phyloP scores from a whole-genome alignment of 176 grass and related monocot species.

The Rhynchospora breviuscula region DNA sequence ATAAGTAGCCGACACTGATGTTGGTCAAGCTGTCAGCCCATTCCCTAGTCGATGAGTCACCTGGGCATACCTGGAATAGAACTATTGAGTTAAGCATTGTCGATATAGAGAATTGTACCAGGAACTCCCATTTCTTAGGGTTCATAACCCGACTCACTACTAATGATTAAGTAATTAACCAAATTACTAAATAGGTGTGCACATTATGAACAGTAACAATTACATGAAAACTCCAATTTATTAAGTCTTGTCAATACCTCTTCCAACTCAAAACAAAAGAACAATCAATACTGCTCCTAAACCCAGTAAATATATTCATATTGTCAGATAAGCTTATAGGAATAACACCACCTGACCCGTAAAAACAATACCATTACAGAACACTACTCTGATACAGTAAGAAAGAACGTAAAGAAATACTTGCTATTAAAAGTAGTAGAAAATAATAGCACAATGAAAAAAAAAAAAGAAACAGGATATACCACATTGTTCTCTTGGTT shows the following conservation, averaged over 20 bases:
- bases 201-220: background rate
- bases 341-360: background rate
- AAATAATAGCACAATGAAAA: background rate
- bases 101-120: background rate
- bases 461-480: slow-evolving; percentile 20
- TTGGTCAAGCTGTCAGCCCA: slow-evolving; percentile 94
- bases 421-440: background rate
- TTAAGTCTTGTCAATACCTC: background rate
- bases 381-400: slow-evolving; percentile 13
- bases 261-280: background rate
- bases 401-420: background rate
- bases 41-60: slow-evolving; percentile 48
- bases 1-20: slow-evolving; percentile 81
- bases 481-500: slow-evolving; percentile 43
- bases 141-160: background rate
- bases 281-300: background rate
- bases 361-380: slow-evolving; percentile 20
- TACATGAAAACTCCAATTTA: background rate
- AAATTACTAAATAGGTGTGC: background rate
- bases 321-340: slow-evolving; percentile 14
- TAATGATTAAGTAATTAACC: background rate
- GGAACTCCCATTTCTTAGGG: background rate
- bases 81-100: background rate
- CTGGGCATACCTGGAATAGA: background rate
- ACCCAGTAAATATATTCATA: background rate